A percentile compares a stretch with the other conserved stretches of the same genome.
These are phyloP conservation scores for Alnus glutinosa DNA, from an alignment of 306 rosid genomes.

Conservation along the genomic window DNA sequence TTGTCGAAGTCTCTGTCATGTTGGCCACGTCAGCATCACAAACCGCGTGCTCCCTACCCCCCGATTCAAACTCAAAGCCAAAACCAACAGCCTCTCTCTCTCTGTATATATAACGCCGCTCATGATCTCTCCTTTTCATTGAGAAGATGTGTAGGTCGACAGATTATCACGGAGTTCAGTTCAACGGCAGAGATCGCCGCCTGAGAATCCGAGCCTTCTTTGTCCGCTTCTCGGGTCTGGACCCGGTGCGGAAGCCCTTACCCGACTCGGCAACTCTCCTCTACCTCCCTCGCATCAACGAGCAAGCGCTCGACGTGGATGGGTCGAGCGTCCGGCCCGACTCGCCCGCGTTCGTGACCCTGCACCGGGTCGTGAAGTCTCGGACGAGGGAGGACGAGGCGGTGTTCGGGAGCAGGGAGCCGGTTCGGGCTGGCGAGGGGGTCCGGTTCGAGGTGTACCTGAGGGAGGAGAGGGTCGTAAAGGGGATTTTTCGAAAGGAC, in stretches of 20 bases:
- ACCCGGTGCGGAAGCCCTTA: not conserved
- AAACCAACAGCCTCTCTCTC: too few species aligned
- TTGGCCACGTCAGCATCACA: too few species aligned
- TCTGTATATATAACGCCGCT: not conserved
- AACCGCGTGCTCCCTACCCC: too few species aligned
- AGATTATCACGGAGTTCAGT: constrained; percentile 25
- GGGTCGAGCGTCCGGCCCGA: constrained; percentile 44
- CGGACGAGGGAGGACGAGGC: constrained; percentile 9
- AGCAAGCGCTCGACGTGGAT: constrained; percentile 31
- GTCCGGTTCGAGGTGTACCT: constrained; percentile 42
- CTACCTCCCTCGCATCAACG: constrained; percentile 46
- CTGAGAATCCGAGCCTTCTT: constrained; percentile 32
- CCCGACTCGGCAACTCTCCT: constrained; percentile 47
- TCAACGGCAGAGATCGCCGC: constrained; percentile 12
- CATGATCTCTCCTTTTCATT: not conserved
- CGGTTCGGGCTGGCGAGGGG: constrained; percentile 40
- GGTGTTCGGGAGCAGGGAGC: constrained; percentile 43
- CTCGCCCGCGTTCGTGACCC: constrained; percentile 40
- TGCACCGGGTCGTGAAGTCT: constrained; percentile 34
- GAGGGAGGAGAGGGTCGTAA: constrained; percentile 44
- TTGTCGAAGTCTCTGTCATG: too few species aligned
- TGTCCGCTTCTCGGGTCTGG: constrained; percentile 34
- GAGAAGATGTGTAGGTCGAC: constrained; percentile 46
- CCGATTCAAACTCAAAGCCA: too few species aligned
- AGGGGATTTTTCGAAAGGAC: constrained; percentile 40